Evolutionary conservation across 1,284 basidiomycete species (phyloP).

Genomic region (Cronartium ribicola): DNA sequence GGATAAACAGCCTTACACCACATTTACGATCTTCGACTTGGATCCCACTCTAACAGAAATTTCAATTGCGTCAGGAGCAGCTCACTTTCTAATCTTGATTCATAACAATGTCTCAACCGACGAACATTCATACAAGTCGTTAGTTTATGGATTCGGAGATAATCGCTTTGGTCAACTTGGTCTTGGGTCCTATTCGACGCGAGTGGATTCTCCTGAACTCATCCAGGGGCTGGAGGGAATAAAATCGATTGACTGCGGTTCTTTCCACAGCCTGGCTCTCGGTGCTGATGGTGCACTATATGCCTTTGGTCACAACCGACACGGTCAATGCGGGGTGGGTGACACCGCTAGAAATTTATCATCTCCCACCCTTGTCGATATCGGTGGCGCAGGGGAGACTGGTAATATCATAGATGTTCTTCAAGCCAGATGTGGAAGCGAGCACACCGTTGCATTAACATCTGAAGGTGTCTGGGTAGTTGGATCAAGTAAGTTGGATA

Average conservation of each 20-base stretch:
- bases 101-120: background rate
- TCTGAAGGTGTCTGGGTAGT: conserved; percentile 22
- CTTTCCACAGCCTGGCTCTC: conserved; percentile 20
- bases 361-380: conserved; percentile 19
- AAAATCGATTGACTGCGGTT: conserved; percentile 20
- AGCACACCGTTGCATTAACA: conserved; percentile 28
- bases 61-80: conserved; percentile 23
- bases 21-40: background rate
- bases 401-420: conserved; percentile 31
- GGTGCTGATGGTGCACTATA: conserved; percentile 23
- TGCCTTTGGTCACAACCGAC: conserved; percentile 28
- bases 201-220: background rate
- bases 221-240: conserved; percentile 2
- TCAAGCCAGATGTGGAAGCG: conserved; percentile 30
- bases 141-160: conserved; percentile 25
- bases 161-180: conserved; percentile 39
- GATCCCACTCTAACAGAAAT: conserved; percentile 23
- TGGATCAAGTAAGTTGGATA: conserved; percentile 22
- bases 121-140: conserved; percentile 8
- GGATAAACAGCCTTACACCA: background rate
- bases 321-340: conserved; percentile 32
- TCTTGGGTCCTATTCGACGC: conserved; percentile 10
- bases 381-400: conserved; percentile 25
- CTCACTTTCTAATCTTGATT: conserved; percentile 33
- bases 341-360: background rate